phyloP scores from a whole-genome alignment of 2,329 filamentous ascomycete genomes.

The Aspergillus carbonarius region DNA sequence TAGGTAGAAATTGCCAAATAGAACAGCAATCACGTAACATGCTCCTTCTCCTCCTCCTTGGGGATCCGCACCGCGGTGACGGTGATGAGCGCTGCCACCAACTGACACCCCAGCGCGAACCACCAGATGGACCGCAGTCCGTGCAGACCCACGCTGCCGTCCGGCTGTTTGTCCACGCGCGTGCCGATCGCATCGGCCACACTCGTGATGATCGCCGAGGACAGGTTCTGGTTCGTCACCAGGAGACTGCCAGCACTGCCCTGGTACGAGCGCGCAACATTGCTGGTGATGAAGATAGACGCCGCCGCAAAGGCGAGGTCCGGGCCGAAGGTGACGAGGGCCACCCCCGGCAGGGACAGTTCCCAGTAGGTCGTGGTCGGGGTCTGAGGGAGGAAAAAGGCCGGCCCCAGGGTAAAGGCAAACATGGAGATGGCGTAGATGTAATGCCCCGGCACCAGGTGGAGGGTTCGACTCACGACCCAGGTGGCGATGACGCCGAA shows the following conservation, averaged over 20 bases:
- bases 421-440: conserved; percentile 49
- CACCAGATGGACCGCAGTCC: conserved; percentile 45
- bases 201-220: conserved; percentile 42
- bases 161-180: conserved; percentile 20
- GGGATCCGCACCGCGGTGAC: conserved; percentile 43
- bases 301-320: conserved; percentile 50
- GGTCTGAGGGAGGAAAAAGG: conserved; percentile 44
- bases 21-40: conserved; percentile 24
- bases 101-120: conserved; percentile 40
- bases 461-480: conserved; percentile 49
- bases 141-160: conserved; percentile 29
- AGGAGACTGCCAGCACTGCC: conserved; percentile 48
- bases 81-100: conserved; percentile 35
- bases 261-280: conserved; percentile 49
- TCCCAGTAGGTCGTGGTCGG: conserved; percentile 46
- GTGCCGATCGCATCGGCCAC: conserved; percentile 40
- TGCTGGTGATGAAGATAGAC: conserved; percentile 51
- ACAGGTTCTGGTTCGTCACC: conserved; percentile 50
- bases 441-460: conserved; percentile 47
- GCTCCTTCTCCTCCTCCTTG: conserved; percentile 42
- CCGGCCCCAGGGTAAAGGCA: conserved; percentile 40
- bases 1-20: no score
- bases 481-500: conserved; percentile 48
- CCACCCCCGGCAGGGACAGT: conserved; percentile 46
- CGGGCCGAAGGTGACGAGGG: conserved; percentile 48